A percentile compares a stretch with the other conserved stretches of the same genome.
phyloP scores from a whole-genome alignment of 2,329 filamentous ascomycete species.

The Basipetospora chlamydospora region DNA sequence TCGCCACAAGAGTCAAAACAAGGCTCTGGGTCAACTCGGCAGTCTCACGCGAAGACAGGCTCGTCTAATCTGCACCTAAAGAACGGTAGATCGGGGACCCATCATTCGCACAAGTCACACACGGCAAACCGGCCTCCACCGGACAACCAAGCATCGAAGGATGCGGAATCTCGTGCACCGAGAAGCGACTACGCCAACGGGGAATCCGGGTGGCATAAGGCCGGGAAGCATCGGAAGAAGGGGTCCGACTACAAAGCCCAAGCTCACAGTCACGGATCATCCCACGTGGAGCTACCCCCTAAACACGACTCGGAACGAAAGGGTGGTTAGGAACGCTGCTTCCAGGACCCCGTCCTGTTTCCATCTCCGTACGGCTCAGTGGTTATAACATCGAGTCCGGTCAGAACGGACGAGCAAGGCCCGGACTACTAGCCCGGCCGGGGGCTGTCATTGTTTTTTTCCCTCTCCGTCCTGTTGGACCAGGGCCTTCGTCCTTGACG shows the following conservation, averaged over 20 bases:
- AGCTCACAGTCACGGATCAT: constrained; percentile 22
- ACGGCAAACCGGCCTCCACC: constrained; percentile 28
- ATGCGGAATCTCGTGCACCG: constrained; percentile 27
- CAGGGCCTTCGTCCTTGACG: too few species aligned
- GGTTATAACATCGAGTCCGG: too few species aligned
- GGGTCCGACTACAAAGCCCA: constrained; percentile 31
- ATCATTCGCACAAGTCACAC: constrained; percentile 12
- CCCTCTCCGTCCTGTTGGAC: too few species aligned
- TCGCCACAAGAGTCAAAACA: constrained; percentile 10
- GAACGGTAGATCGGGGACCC: too few species aligned
- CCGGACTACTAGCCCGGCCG: too few species aligned
- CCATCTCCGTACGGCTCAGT: too few species aligned
- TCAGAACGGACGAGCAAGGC: too few species aligned
- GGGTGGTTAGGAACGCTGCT: constrained; percentile 46
- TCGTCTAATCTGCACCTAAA: too few species aligned
- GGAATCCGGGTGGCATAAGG: constrained; percentile 44
- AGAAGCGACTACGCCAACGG: constrained; percentile 14
- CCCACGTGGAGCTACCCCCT: constrained; percentile 38
- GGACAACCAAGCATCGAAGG: constrained; percentile 37
- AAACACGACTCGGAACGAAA: constrained; percentile 47
- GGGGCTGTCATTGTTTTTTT: too few species aligned
- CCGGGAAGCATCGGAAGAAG: constrained; percentile 38
- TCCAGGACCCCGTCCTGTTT: too few species aligned
- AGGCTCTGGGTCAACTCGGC: constrained; percentile 3
- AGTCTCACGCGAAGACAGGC: constrained; percentile 8